Conservation (phyloP, 208 protist genomes). For the Novymonas esmeraldas region DNA sequence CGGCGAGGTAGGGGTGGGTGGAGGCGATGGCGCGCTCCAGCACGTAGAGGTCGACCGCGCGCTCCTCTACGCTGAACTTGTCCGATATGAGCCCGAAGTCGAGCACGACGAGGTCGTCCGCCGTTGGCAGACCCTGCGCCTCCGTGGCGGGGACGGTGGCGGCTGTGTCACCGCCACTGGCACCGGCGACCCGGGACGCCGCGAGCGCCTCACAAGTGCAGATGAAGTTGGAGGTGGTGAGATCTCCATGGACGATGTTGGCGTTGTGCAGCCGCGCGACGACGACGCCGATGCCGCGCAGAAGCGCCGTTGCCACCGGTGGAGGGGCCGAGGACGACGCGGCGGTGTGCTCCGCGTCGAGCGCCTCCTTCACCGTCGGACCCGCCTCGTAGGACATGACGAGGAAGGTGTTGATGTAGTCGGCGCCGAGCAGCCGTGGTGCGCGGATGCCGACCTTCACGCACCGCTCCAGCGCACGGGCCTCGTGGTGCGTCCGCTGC, state of each 20-base stretch:
- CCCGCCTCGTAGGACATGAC: conserved; percentile 86
- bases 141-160: not conserved
- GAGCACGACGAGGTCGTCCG: conserved; percentile 85
- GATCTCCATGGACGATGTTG: conserved; percentile 96
- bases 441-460: conserved; percentile 60
- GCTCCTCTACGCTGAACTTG: conserved; percentile 93
- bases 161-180: not conserved
- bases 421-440: conserved; percentile 65
- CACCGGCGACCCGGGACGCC: no score
- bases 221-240: conserved; percentile 98
- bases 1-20: conserved; percentile 90
- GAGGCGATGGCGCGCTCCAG: conserved; percentile 96
- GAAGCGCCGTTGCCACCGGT: conserved; percentile 34
- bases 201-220: conserved; percentile 17
- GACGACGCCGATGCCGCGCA: conserved; percentile 83
- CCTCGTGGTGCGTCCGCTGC: conserved; percentile 82
- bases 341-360: conserved; percentile 44
- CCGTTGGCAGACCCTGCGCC: conserved; percentile 3
- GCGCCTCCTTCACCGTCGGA: conserved; percentile 60
- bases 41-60: conserved; percentile 98
- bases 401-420: conserved; percentile 56
- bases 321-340: conserved; percentile 17
- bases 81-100: conserved; percentile 97
- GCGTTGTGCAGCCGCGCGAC: conserved; percentile 92
- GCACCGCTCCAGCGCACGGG: conserved; percentile 65